Conservation (phyloP, 805 yeast species). For the Yamadazyma paraphyllophila region DNA sequence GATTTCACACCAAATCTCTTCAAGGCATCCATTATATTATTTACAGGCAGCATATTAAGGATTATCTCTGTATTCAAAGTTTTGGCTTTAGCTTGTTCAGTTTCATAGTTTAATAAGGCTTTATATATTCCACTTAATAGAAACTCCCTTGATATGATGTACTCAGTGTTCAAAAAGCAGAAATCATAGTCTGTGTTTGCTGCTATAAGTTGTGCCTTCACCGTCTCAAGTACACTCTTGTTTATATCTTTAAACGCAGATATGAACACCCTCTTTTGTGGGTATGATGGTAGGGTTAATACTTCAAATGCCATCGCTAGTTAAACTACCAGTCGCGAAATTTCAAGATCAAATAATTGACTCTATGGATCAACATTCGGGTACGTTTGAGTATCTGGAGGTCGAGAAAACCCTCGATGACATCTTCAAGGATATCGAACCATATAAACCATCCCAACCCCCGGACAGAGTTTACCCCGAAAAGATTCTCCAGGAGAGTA, state of each 20-base stretch:
- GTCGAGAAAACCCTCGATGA: conserved; percentile 9
- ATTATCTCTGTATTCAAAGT: conserved; percentile 71
- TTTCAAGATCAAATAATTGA: background rate
- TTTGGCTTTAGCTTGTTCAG: conserved; percentile 56
- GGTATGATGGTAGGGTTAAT: conserved; percentile 47
- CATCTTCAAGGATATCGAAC: conserved; percentile 13
- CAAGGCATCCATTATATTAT: conserved; percentile 70
- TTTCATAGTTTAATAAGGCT: conserved; percentile 50
- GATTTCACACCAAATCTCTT: conserved; percentile 67
- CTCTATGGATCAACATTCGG: background rate
- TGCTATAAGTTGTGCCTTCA: conserved; percentile 44
- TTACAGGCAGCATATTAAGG: conserved; percentile 65
- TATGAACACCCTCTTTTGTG: conserved; percentile 29
- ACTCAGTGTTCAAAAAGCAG: conserved; percentile 63
- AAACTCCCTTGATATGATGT: conserved; percentile 61
- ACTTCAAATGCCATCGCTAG: conserved; percentile 2
- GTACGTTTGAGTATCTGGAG: background rate
- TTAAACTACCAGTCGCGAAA: too few species aligned
- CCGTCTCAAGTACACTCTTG: conserved; percentile 32
- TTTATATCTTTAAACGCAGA: conserved; percentile 47
- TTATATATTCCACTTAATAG: conserved; percentile 58
- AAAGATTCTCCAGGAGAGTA: conserved; percentile 28
- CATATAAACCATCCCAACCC: conserved; percentile 4
- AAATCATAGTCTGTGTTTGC: conserved; percentile 52
- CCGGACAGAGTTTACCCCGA: conserved; percentile 28